Base-by-base conservation (phyloP, 208 protist genomes). In the Angomonas desouzai region DNA sequence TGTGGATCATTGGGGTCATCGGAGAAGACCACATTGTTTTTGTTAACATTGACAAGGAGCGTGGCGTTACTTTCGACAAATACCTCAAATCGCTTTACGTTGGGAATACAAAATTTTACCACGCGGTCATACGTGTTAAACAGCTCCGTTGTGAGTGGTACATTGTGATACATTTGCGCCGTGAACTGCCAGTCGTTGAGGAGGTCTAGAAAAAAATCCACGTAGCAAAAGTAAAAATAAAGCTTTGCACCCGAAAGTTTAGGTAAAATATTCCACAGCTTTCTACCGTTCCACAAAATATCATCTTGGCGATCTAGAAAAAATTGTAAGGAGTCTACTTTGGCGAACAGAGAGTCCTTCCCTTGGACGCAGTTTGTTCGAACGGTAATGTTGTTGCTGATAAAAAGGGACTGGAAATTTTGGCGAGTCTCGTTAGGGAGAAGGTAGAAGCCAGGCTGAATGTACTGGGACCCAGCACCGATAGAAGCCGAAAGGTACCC, bases 121-220 rank as follows among this genome's bases (percentile, higher is more conserved):
- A 74, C 79, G 11, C 76, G 64, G n/a, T 87, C 67, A 22, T 73
- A 60, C 27, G 81, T 92, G 76, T 96, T 91, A 76, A 84, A 93
- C 27, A 64, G 66, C 65, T 89, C 87, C 30, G 86, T 92, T 28
- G 76, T 84, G 36, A 93, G 72, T 13, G 80, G 80, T 48, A 77
- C 72, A 58, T 77, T 76, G 74, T 91, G 85, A 70, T 96, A 96
- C 79, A 91, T 87, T 68, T 88, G 63, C 25, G 77, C 71, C 10
- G 86, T 76, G 62, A 87, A 93, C 72, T 92, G 81, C 78, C 78
- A 96, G 76, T 96, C 85, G 29, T 80, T 81, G 18, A 92, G 62
- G 23, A 96, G 62, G 68, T 92, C 90, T n/a, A 83, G 60, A 63
- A 96, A 91, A 57, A 87, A 93, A 63, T 81, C 66, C 1, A 87